phyloP scores from a whole-genome alignment of 2,329 filamentous ascomycete species.

The Ophiostoma australiae region DNA sequence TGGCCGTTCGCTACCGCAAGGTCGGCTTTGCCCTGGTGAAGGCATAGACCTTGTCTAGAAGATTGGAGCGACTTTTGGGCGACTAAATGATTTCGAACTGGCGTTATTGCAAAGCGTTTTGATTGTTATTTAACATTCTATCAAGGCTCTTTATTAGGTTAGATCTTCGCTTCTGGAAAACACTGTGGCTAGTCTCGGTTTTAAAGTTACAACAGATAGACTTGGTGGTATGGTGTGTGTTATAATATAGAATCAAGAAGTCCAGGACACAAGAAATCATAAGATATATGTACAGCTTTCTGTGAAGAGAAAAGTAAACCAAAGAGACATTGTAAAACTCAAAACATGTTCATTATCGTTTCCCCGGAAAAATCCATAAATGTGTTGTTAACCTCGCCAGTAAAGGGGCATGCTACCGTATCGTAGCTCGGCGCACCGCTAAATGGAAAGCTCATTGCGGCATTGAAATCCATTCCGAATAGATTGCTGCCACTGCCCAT shows the following conservation, averaged over 20 bases:
- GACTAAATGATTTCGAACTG: neutral
- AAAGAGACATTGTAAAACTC: neutral
- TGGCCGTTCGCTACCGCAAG: conserved; percentile 19
- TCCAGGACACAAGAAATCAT: no score
- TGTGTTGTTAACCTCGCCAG: conserved; percentile 10
- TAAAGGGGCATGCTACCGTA: neutral
- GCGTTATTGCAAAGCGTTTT: neutral
- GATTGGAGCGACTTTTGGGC: neutral
- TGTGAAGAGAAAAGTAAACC: no score
- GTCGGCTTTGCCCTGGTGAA: conserved; percentile 19
- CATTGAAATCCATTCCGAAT: conserved; percentile 1
- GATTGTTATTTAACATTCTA: neutral
- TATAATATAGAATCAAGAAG: no score
- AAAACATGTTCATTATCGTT: conserved; percentile 17
- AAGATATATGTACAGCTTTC: no score
- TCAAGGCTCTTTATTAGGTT: neutral
- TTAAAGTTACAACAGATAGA: no score
- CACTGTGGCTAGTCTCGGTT: no score
- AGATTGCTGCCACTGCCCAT: conserved; percentile 2
- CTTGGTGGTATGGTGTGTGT: no score
- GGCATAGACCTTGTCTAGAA: conserved; percentile 12
- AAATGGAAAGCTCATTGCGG: neutral
- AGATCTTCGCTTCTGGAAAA: neutral
- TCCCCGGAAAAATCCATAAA: conserved; percentile 15
- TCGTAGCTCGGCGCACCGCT: neutral